Conservation (phyloP, 1,284 basidiomycete genomes). For the Marasmius sp. region DNA sequence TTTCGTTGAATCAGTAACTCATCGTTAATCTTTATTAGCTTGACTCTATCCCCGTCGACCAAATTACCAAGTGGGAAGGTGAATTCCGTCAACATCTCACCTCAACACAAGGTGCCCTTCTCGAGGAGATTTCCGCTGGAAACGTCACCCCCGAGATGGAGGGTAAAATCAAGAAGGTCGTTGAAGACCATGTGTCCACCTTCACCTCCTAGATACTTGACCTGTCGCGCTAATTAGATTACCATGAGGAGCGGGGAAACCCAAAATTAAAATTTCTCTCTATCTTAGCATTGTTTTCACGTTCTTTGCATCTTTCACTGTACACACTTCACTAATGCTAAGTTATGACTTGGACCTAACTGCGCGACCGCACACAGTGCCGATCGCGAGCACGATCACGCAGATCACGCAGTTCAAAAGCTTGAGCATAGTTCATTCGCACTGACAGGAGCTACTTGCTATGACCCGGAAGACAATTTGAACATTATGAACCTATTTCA, state of each 20-base stretch:
- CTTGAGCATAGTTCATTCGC: no score
- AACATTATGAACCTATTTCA: neutral
- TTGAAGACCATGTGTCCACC: constrained; percentile 83
- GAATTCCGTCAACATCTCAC: constrained; percentile 86
- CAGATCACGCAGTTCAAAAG: no score
- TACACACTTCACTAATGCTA: neutral
- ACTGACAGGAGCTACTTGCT: no score
- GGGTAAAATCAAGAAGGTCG: constrained; percentile 89
- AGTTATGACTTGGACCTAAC: neutral
- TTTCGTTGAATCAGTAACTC: neutral
- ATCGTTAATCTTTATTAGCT: constrained; percentile 44
- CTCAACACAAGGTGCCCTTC: constrained; percentile 66
- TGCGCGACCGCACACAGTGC: neutral
- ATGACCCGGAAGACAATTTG: neutral
- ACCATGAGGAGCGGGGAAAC: neutral
- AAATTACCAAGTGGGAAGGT: constrained; percentile 93
- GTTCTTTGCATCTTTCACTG: neutral
- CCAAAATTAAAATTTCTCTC: neutral
- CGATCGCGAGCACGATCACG: neutral
- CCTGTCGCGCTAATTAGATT: constrained; percentile 5
- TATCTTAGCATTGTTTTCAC: neutral
- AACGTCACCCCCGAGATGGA: constrained; percentile 88
- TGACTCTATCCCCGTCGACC: constrained; percentile 90
- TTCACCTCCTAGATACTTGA: constrained; percentile 63
- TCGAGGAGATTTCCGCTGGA: constrained; percentile 82